A percentile compares a stretch with the other conserved stretches of the same genome.
Evolutionary conservation across 164 flowering plant species (phyloP).

Genomic region (Chimonanthus praecox): DNA sequence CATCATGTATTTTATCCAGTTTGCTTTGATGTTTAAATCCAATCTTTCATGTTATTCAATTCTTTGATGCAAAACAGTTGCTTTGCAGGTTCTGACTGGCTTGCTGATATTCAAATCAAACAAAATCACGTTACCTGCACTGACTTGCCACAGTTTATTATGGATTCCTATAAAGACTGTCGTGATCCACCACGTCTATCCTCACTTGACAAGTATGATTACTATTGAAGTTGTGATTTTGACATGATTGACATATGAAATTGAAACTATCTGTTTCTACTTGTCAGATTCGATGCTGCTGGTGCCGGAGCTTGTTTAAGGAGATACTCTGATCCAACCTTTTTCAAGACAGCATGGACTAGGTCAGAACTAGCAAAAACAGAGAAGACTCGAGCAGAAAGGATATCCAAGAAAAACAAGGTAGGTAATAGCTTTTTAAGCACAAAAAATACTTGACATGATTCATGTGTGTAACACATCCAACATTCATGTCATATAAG

Average conservation of each 20-base stretch:
- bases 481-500: not conserved
- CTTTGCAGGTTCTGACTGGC: constrained; percentile 89
- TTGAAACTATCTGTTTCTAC: not conserved
- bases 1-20: not conserved
- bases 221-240: not conserved
- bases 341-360: constrained; percentile 10
- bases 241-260: not conserved
- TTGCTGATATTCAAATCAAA: constrained; percentile 43
- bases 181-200: constrained; percentile 77
- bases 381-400: constrained; percentile 38
- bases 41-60: not conserved
- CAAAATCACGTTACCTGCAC: constrained; percentile 59
- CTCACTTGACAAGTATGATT: constrained; percentile 77
- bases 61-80: constrained; percentile 24
- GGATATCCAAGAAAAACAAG: constrained; percentile 55
- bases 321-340: constrained; percentile 20
- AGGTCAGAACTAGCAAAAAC: constrained; percentile 9
- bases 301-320: constrained; percentile 19
- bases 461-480: not conserved
- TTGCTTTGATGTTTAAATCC: not conserved
- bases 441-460: not conserved
- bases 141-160: constrained; percentile 76
- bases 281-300: constrained; percentile 17
- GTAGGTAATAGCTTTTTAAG: constrained; percentile 21
- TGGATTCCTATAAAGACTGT: constrained; percentile 88